Evolutionary conservation across 2,329 filamentous ascomycete genomes (phyloP).

Genomic region (Pyrenophora graminea): DNA sequence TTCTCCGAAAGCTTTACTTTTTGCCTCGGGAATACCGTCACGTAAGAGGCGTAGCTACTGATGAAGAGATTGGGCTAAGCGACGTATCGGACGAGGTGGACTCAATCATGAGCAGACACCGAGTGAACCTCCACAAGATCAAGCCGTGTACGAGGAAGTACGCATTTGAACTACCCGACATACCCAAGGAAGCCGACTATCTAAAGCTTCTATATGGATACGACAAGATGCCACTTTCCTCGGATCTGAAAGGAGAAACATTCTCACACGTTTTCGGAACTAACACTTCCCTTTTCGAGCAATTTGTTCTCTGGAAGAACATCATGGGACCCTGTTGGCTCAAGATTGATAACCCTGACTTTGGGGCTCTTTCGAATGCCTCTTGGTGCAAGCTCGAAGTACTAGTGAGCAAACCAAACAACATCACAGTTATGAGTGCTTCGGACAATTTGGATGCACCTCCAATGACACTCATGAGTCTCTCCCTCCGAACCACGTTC

Average conservation of each 20-base stretch:
- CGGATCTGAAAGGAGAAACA: constrained; percentile 76
- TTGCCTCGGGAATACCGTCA: constrained; percentile 72
- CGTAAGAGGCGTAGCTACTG: constrained; percentile 67
- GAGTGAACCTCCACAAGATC: constrained; percentile 89
- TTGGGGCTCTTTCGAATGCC: constrained; percentile 81
- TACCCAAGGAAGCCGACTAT: constrained; percentile 89
- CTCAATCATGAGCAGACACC: constrained; percentile 81
- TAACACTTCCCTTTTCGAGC: constrained; percentile 92
- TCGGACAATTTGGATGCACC: constrained; percentile 81
- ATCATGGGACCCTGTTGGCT: constrained; percentile 99
- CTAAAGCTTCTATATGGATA: constrained; percentile 97
- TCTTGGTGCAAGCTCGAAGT: constrained; percentile 98
- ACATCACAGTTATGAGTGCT: constrained; percentile 73
- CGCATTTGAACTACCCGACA: constrained; percentile 85
- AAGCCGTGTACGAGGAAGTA: constrained; percentile 90
- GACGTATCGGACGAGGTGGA: constrained; percentile 92
- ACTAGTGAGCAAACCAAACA: constrained; percentile 75
- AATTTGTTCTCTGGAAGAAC: constrained; percentile 98
- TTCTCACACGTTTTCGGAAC: constrained; percentile 94
- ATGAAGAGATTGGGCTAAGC: constrained; percentile 80
- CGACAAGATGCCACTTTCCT: constrained; percentile 74
- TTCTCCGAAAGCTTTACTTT: constrained; percentile 90
- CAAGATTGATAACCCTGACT: constrained; percentile 84
- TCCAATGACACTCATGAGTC: constrained; percentile 92
- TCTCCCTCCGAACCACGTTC: constrained; percentile 84